Percentiles rank a stretch among this genome's conserved stretches.
Conservation (phyloP, 2,329 filamentous ascomycete genomes). For the Penicillium sp. region DNA sequence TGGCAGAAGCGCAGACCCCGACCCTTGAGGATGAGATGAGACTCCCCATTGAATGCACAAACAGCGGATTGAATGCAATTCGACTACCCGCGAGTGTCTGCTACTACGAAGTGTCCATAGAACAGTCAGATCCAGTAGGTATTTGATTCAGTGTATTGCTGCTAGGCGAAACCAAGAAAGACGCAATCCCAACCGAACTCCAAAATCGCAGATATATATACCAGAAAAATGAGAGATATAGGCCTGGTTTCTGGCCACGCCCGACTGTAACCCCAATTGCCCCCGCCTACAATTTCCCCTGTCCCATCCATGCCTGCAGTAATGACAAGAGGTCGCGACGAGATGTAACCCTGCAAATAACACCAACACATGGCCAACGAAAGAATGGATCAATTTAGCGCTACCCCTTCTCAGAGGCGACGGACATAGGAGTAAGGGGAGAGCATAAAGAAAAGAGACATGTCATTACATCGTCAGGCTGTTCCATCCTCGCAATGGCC, state of each 20-base stretch:
- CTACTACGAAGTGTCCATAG: neutral
- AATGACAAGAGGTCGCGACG: slow-evolving; percentile 1
- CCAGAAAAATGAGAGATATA: slow-evolving; percentile 3
- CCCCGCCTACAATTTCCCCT: neutral
- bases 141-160: neutral
- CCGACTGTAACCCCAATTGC: neutral
- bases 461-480: slow-evolving; percentile 41
- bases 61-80: neutral
- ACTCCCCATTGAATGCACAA: slow-evolving; percentile 8
- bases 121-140: neutral
- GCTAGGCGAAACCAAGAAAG: slow-evolving; percentile 6
- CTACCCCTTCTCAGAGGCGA: neutral
- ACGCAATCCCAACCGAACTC: slow-evolving; percentile 7
- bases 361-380: slow-evolving; percentile 11
- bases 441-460: slow-evolving; percentile 24
- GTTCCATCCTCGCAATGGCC: slow-evolving; percentile 18
- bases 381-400: neutral
- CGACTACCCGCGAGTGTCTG: neutral
- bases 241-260: neutral
- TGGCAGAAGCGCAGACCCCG: neutral
- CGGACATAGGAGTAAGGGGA: slow-evolving; percentile 1
- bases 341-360: slow-evolving; percentile 10
- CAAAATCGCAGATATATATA: slow-evolving; percentile 11
- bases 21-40: slow-evolving; percentile 17
- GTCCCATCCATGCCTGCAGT: neutral